Conservation (phyloP, 371 early-diverging fungal genomes). For the Nematocida minor region DNA sequence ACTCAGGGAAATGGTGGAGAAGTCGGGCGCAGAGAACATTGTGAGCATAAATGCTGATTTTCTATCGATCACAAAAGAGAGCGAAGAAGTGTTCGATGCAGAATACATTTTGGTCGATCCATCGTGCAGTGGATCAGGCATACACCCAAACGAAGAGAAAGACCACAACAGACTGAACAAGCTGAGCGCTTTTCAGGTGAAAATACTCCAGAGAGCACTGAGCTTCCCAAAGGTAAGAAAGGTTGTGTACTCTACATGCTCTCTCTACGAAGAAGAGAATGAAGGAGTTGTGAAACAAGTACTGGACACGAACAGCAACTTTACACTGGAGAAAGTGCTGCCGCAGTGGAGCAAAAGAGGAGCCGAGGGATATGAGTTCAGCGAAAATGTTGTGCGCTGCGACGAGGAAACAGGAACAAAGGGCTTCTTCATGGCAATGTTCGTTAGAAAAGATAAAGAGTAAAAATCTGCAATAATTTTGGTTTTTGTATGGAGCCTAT, state of each 20-base stretch:
- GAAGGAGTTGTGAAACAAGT: conserved; percentile 74
- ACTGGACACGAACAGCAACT: conserved; percentile 58
- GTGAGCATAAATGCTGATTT: conserved; percentile 50
- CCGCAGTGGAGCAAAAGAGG: conserved; percentile 66
- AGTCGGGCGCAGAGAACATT: conserved; percentile 76
- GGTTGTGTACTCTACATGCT: conserved; percentile 88
- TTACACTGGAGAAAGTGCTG: conserved; percentile 65
- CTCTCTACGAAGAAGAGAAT: conserved; percentile 82
- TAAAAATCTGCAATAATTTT: no score
- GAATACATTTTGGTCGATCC: conserved; percentile 90
- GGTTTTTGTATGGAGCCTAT: no score
- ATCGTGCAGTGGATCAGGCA: conserved; percentile 92
- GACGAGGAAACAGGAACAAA: conserved; percentile 27
- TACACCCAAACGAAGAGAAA: conserved; percentile 65
- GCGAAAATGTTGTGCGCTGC: conserved; percentile 51
- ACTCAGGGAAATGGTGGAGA: conserved; percentile 70
- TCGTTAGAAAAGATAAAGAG: conserved; percentile 46
- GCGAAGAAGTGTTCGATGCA: conserved; percentile 62
- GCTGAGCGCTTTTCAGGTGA: conserved; percentile 59
- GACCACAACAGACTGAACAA: conserved; percentile 68
- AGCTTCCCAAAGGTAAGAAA: conserved; percentile 71
- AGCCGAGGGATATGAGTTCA: conserved; percentile 45
- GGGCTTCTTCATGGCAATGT: conserved; percentile 59
- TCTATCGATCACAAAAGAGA: conserved; percentile 67
- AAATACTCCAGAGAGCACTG: conserved; percentile 55